Base-by-base conservation (phyloP, 2,329 filamentous ascomycete genomes). In the Thielaviopsis euricoi region DNA sequence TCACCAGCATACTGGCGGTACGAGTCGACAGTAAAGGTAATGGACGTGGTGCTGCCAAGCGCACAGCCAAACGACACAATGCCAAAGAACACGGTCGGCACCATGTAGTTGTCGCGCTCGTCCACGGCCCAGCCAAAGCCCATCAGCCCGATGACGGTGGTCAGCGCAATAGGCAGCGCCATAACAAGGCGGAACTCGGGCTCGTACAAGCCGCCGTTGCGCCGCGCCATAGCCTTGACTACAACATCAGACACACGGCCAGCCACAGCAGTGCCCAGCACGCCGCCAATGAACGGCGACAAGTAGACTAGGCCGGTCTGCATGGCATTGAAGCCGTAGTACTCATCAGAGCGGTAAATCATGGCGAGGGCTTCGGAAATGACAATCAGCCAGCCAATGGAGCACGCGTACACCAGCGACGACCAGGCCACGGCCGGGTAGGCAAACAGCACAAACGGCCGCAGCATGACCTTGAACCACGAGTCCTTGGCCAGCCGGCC, bases 1-100 rank as follows among this genome's bases (percentile, higher is more conserved):
- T 97, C 91, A 21, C 89, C 90, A 0, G 91, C 91, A 69, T 95
- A 96, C 66, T 94, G 86, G 12, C 90, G 79, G 70, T 97, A 96
- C 63, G 85, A 89, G 71, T 97, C 91, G 7, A 97, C 89, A 57
- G 86, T 89, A 65, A 95, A 97, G 0, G 91, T 96, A 66, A 97
- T 95, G 21, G 88, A 78, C 0, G 90, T 97, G 0, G 91, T 96
- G 26, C 85, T 89, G 0, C 89, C 91, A 1, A 97, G 76, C 2
- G 86, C 87, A 71, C 91, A 96, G 0, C 91, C 93, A 66, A 97
- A 96, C 0, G 87, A 93, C 33, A 95, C 83, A 53, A 96, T 69
- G 6, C 91, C 91, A 63, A 97, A 96, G 72, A 97, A 96, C 3
- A 95, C 68, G 0, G 91, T 96, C 0, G 93, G 93, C 0, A 95